phyloP scores from a whole-genome alignment of 257 asterid genomes.

The Solanum chilense region DNA sequence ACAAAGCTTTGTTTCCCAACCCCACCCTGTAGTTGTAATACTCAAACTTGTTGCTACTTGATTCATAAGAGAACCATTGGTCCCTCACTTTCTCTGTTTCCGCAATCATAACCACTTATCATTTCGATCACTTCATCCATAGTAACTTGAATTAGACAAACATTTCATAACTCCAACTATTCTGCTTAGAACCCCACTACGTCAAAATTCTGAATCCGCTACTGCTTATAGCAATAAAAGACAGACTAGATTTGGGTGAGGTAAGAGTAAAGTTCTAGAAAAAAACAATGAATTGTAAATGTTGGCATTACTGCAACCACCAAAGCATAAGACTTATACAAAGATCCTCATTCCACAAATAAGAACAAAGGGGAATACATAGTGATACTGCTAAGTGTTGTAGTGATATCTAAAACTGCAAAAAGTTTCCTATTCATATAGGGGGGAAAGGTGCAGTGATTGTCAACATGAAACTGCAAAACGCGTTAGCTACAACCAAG shows the following conservation, averaged over 20 bases:
- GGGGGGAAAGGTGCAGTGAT: not conserved
- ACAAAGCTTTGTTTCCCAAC: not conserved
- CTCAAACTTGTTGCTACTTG: not conserved
- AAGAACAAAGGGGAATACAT: not conserved
- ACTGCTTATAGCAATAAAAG: too few relatives aligned
- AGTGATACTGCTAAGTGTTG: not conserved
- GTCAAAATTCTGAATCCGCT: not conserved
- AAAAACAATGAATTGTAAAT: not conserved
- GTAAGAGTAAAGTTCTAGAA: not conserved
- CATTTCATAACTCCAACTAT: not conserved
- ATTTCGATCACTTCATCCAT: not conserved
- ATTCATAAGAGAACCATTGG: not conserved
- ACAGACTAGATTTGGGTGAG: not conserved
- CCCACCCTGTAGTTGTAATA: not conserved
- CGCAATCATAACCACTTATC: not conserved
- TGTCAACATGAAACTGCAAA: not conserved
- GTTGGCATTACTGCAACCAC: not conserved
- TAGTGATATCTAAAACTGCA: not conserved
- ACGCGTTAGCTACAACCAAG: not conserved
- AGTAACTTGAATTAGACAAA: not conserved
- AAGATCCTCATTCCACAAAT: not conserved
- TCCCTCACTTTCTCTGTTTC: not conserved
- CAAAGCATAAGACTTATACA: not conserved
- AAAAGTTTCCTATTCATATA: not conserved
- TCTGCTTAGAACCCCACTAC: not conserved